A percentile compares a stretch with the other conserved stretches of the same genome.
These are phyloP conservation scores for Spongospora subterranea DNA, from an alignment of 208 protist genomes.

Conservation along the genomic window DNA sequence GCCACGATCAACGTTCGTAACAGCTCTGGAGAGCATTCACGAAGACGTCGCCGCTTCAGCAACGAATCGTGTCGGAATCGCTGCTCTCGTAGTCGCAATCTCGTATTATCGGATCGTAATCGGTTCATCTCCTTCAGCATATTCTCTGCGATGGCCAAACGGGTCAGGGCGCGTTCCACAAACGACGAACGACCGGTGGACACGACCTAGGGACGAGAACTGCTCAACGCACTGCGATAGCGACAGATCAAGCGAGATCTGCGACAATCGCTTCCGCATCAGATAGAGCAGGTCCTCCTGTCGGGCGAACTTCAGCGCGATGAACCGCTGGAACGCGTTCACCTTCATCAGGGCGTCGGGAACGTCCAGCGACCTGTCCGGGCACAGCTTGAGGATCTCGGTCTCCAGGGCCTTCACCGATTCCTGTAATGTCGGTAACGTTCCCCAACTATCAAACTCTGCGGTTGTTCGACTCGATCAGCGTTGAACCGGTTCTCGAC, in stretches of 20 bases:
- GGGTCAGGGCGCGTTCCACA: too few relatives aligned
- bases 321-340: neutral
- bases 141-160: too few relatives aligned
- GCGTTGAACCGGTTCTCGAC: neutral
- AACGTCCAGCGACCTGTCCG: constrained; percentile 18
- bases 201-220: neutral
- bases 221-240: neutral
- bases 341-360: neutral
- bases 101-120: neutral
- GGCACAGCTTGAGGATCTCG: neutral
- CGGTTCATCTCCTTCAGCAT: neutral
- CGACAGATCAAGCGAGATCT: neutral
- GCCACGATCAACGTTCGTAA: neutral
- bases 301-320: neutral
- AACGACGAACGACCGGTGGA: too few relatives aligned
- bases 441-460: neutral
- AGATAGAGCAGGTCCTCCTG: constrained; percentile 21
- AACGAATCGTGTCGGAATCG: neutral
- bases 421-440: neutral
- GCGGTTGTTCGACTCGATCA: neutral
- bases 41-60: neutral
- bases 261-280: neutral
- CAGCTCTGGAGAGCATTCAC: neutral
- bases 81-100: neutral
- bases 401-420: neutral